Base-by-base conservation (phyloP, 495 filamentous ascomycete species). In the Aspergillus coremiiformis region DNA sequence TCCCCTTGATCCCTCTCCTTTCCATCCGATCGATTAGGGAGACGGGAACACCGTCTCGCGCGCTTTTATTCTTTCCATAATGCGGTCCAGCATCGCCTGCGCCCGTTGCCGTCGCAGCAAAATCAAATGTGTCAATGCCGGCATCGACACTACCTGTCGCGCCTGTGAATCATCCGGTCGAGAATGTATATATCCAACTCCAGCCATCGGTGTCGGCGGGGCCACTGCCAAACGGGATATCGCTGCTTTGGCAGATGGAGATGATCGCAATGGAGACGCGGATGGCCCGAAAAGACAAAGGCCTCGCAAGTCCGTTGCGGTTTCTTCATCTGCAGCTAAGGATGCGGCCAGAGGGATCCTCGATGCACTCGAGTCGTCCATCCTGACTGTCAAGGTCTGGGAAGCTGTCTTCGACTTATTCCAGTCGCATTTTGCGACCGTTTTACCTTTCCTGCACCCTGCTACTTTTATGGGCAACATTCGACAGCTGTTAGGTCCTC, bases 21-120 rank as follows among this genome's bases (percentile, higher is more conserved):
- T 24, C 5, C 42, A 44, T 42, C 48, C 51, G 26, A 20, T 41
- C 44, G 23, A 44, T 32, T 32, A 39, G 47, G 51, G 50, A 54
- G 56, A 56, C 54, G 59, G 53, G 51, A 15, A 4, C 24, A 30
- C 56, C 53, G 62, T 65, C 63, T 62, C 57, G 60, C 53, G 42
- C 45, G 27, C 35, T 52, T 29, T 32, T 33, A n/a, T 47, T 26
- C 50, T 41, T 32, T 26, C 44, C 48, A 30, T 54, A 47, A 85
- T 90, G 81, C 78, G 87, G 48, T 89, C 86, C 44, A 87, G 84
- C 56, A 89, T 92, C 56, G 87, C 87, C 55, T 92, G 87, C 67
- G 77, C 79, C 52, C 77, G 82, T 45, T 92, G 87, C 71, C 80
- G 87, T 49, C 83, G 85, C 63, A 87, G 83, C 66, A 92, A 92